Base-by-base conservation (phyloP, 2,329 filamentous ascomycete species). In the Akanthomyces uredinophilus region DNA sequence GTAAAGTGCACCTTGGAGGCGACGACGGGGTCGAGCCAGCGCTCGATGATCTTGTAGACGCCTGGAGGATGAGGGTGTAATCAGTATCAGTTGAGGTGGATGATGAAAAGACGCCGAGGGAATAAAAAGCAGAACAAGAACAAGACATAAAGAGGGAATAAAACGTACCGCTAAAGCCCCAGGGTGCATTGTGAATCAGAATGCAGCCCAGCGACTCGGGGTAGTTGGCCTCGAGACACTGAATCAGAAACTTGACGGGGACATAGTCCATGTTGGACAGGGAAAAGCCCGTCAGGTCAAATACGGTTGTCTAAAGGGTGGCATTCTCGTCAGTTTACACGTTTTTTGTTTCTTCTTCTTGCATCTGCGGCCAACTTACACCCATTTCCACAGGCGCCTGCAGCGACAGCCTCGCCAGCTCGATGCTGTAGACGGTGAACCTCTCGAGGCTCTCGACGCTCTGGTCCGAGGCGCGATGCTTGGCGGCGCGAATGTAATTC, bases 161-260 rank as follows among this genome's bases (percentile, higher is more conserved):
- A 39, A 8, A 75, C 79, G 54, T 72, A 86, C 89, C 87, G 77
- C 94, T 91, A 79, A 96, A 96, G 54, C 96, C 79, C 92, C 92
- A 96, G 5, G 92, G 92, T 1, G 92, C 87, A 73, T 95, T 95
- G 79, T 96, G 92, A 41, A 96, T 90, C 46, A 96, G 82, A 3
- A 96, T 89, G 3, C 87, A 83, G 39, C 92, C 92, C 1, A 96
- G 81, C 52, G 86, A 92, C 74, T 96, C 92, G 2, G 92, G 92
- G 69, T 96, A 96, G 74, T 96, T 96, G 63, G 92, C 92, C 77
- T 96, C 92, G 72, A 96, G 96, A 74, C 91, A 95, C 75, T 95
- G 94, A 76, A 96, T 95, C 87, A 96, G 95, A 77, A 96, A 96
- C 70, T 95, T 96, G 61, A 96, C 89, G 0, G 92, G 92, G 0